Percentiles rank a stretch among this genome's conserved stretches.
Evolutionary conservation across 2,329 filamentous ascomycete species (phyloP).

Genomic region (Pleurostoma richardsiae): DNA sequence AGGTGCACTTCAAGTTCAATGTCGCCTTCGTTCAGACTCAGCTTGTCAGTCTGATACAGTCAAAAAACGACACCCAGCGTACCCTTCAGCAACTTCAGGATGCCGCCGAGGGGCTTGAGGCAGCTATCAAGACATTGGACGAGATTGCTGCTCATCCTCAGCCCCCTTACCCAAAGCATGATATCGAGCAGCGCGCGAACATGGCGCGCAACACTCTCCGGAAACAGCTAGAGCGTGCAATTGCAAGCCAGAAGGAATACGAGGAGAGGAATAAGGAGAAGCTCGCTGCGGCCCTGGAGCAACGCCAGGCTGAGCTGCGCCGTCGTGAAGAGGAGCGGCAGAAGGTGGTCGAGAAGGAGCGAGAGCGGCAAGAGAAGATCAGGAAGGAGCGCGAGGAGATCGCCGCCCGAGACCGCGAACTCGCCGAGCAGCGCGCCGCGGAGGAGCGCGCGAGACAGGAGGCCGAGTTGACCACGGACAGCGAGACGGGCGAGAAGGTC

Average conservation of each 20-base stretch:
- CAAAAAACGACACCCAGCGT: slow-evolving; percentile 69
- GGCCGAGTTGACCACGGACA: slow-evolving; percentile 76
- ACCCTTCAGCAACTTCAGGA: slow-evolving; percentile 76
- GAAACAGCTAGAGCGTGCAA: slow-evolving; percentile 81
- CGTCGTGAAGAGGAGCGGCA: slow-evolving; percentile 73
- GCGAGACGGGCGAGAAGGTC: slow-evolving; percentile 74
- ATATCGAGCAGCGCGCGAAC: slow-evolving; percentile 91
- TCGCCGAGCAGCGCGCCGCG: slow-evolving; percentile 66
- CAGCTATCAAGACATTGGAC: slow-evolving; percentile 71
- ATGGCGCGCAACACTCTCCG: slow-evolving; percentile 96
- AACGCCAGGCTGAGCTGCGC: slow-evolving; percentile 74
- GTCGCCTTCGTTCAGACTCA: slow-evolving; percentile 97
- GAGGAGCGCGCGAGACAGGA: slow-evolving; percentile 65
- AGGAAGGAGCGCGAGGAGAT: slow-evolving; percentile 82
- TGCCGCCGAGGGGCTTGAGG: slow-evolving; percentile 74
- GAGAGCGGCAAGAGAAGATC: slow-evolving; percentile 73
- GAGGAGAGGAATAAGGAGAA: slow-evolving; percentile 87
- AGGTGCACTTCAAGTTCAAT: slow-evolving; percentile 93
- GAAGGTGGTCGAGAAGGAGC: slow-evolving; percentile 62
- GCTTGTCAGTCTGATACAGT: slow-evolving; percentile 75
- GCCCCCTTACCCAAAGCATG: slow-evolving; percentile 82
- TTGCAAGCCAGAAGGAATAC: slow-evolving; percentile 82
- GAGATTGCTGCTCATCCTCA: slow-evolving; percentile 57
- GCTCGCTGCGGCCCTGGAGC: slow-evolving; percentile 72
- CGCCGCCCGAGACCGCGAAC: slow-evolving; percentile 65